phyloP scores from a whole-genome alignment of 352 stramenopile genomes.

The Globisporangium okanoganense region DNA sequence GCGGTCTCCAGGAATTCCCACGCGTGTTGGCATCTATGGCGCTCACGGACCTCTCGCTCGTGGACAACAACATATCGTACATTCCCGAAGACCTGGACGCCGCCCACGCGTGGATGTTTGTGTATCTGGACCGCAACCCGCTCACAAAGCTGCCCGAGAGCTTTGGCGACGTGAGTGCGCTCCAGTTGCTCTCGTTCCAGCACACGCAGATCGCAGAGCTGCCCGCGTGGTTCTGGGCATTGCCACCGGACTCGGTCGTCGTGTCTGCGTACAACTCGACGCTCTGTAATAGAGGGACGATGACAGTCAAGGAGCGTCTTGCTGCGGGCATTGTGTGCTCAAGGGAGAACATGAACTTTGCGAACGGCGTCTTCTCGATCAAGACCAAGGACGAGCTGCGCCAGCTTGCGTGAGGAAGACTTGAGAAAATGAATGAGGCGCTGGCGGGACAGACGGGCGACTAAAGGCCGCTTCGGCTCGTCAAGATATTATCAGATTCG shows the following conservation, averaged over 20 bases:
- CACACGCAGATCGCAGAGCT: background rate
- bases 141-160: constrained; percentile 9
- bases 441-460: background rate
- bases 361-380: constrained; percentile 4
- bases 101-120: constrained; percentile 20
- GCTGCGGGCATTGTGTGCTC: background rate
- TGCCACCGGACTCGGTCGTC: background rate
- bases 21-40: constrained; percentile 12
- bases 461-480: background rate
- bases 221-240: background rate
- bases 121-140: constrained; percentile 28
- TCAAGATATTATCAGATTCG: background rate
- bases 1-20: constrained; percentile 21
- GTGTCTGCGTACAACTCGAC: background rate
- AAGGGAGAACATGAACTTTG: background rate
- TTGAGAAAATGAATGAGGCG: background rate
- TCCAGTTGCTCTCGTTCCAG: constrained; percentile 2
- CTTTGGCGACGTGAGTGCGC: background rate
- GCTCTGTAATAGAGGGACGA: background rate
- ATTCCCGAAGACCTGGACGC: constrained; percentile 15
- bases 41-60: constrained; percentile 26
- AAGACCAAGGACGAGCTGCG: constrained; percentile 3
- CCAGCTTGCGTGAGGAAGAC: background rate
- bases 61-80: constrained; percentile 24
- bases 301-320: background rate